Evolutionary conservation across 2,329 filamentous ascomycete species (phyloP).

Genomic region (Cladorrhinum sp.): DNA sequence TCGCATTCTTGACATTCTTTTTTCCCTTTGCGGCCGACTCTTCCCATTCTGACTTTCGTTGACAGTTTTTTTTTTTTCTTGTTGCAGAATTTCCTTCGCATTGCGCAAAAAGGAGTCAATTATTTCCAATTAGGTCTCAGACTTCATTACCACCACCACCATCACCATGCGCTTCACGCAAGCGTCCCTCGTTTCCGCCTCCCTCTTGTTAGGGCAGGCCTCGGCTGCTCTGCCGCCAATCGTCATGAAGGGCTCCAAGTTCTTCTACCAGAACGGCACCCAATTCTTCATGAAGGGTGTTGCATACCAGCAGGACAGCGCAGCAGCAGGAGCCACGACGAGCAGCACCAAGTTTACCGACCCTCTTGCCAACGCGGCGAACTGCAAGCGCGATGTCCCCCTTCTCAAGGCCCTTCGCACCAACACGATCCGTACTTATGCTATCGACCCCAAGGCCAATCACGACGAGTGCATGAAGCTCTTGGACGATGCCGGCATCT

Average conservation of each 20-base stretch:
- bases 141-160: not conserved
- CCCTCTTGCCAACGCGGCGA: conserved; percentile 68
- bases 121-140: not conserved
- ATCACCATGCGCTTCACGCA: conserved; percentile 25
- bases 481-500: conserved; percentile 83
- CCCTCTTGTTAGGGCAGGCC: conserved; percentile 38
- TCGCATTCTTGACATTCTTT: conserved; percentile 2
- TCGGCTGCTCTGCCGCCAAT: conserved; percentile 54
- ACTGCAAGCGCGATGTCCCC: conserved; percentile 83
- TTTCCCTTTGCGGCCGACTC: not conserved
- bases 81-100: not conserved
- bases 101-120: conserved; percentile 1
- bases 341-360: conserved; percentile 65
- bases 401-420: conserved; percentile 74
- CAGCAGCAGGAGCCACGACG: conserved; percentile 51
- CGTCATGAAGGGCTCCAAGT: conserved; percentile 60
- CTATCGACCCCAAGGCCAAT: conserved; percentile 74
- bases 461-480: conserved; percentile 83
- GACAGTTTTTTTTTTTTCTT: conserved; percentile 9
- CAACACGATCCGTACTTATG: conserved; percentile 94
- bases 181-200: conserved; percentile 37
- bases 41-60: conserved; percentile 12
- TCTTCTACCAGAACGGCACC: conserved; percentile 77
- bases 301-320: conserved; percentile 85
- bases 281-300: conserved; percentile 83